Conservation (phyloP, 2,329 filamentous ascomycete species). For the Cyphellophora europaea region DNA sequence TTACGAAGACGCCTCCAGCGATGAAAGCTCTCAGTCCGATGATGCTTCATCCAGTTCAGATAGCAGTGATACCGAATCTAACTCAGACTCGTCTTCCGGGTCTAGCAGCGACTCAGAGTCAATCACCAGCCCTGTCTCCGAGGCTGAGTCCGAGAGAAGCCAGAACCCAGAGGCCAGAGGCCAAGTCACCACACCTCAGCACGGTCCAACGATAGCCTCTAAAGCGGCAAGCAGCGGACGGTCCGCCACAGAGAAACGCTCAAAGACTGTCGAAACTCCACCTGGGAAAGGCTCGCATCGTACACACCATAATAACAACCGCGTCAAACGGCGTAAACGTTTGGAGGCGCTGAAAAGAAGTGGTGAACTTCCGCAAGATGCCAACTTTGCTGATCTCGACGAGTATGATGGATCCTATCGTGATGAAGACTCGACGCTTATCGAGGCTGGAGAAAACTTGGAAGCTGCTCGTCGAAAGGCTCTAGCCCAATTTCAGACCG, state of each 20-base stretch:
- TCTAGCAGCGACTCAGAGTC: slow-evolving; percentile 8
- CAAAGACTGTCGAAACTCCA: too few relatives aligned
- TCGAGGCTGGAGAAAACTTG: background rate
- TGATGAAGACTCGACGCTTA: background rate
- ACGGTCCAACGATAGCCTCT: too few relatives aligned
- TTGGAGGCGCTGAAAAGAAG: slow-evolving; percentile 44
- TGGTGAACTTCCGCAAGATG: slow-evolving; percentile 42
- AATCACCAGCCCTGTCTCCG: too few relatives aligned
- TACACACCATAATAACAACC: slow-evolving; percentile 48
- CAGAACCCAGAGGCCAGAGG: too few relatives aligned
- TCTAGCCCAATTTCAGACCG: background rate
- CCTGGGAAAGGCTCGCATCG: slow-evolving; percentile 40
- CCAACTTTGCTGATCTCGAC: slow-evolving; percentile 41
- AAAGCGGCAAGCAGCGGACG: too few relatives aligned
- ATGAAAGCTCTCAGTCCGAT: too few relatives aligned
- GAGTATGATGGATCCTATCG: slow-evolving; percentile 17
- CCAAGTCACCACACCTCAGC: too few relatives aligned
- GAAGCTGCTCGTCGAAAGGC: background rate
- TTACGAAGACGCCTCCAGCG: too few relatives aligned
- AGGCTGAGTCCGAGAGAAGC: too few relatives aligned
- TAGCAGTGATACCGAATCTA: slow-evolving; percentile 9
- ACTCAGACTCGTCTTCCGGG: slow-evolving; percentile 10
- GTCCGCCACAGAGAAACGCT: too few relatives aligned
- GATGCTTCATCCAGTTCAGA: too few relatives aligned
- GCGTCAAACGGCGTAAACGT: slow-evolving; percentile 40